phyloP scores from a whole-genome alignment of 805 yeast species.

The Vanderwaltozyma yarrowii region DNA sequence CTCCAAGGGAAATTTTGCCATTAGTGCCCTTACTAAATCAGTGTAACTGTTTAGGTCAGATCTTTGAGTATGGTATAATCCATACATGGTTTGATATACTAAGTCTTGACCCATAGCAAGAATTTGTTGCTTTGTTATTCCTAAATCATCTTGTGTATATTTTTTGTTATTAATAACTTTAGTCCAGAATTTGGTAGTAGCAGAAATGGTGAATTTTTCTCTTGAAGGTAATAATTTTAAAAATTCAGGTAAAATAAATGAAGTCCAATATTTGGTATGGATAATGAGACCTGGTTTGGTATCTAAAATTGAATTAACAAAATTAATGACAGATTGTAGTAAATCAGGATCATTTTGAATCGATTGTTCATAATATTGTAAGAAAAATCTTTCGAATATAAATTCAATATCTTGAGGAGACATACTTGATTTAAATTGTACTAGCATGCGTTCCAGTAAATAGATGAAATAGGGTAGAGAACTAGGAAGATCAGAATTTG shows the following conservation, averaged over 20 bases:
- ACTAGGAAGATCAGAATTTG: constrained; percentile 21
- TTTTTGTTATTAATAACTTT: constrained; percentile 36
- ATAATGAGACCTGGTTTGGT: constrained; percentile 41
- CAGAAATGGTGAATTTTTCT: constrained; percentile 43
- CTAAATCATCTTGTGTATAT: constrained; percentile 36
- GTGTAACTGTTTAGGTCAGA: constrained; percentile 52
- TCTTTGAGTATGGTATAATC: constrained; percentile 42
- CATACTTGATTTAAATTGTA: constrained; percentile 29
- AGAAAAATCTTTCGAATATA: constrained; percentile 32
- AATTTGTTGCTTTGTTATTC: constrained; percentile 22
- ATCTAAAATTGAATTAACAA: constrained; percentile 41
- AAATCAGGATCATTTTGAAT: constrained; percentile 50
- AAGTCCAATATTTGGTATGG: constrained; percentile 19
- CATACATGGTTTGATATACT: constrained; percentile 29
- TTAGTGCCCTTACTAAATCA: constrained; percentile 38
- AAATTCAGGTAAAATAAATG: constrained; percentile 22
- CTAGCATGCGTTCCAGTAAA: constrained; percentile 36
- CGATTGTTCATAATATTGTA: constrained; percentile 24
- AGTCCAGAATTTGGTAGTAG: constrained; percentile 46
- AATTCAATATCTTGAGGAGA: constrained; percentile 27
- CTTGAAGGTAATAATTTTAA: constrained; percentile 29
- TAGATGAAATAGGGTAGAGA: constrained; percentile 37
- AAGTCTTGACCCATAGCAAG: constrained; percentile 19
- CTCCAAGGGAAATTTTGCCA: constrained; percentile 40
- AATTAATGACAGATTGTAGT: constrained; percentile 39